Evolutionary conservation across 805 yeast genomes (phyloP).

Genomic region (Candida methanosorbosa): DNA sequence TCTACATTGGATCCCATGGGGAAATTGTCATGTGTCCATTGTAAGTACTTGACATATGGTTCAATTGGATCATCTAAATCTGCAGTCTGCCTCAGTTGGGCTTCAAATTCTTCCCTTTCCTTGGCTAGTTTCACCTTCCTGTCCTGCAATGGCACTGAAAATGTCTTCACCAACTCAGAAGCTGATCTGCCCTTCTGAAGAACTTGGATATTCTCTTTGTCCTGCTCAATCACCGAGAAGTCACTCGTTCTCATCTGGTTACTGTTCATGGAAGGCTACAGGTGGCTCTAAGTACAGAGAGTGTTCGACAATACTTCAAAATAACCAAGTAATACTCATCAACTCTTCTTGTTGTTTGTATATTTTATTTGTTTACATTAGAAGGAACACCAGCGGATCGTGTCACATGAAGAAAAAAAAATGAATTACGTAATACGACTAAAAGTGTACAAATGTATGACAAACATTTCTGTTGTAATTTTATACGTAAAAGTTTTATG

Average conservation of each 20-base stretch:
- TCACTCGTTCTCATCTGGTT: slow-evolving; percentile 5
- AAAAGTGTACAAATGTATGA: too few species aligned
- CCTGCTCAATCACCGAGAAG: slow-evolving; percentile 37
- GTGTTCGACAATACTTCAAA: too few species aligned
- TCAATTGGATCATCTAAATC: slow-evolving; percentile 81
- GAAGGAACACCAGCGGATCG: too few species aligned
- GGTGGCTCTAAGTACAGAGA: too few species aligned
- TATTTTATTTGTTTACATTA: too few species aligned
- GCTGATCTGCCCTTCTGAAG: slow-evolving; percentile 64
- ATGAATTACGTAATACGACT: too few species aligned
- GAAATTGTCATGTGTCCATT: slow-evolving; percentile 58
- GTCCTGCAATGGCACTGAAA: slow-evolving; percentile 19
- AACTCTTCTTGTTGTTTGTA: too few species aligned
- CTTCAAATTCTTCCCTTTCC: slow-evolving; percentile 42
- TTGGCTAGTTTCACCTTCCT: slow-evolving; percentile 7
- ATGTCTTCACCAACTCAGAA: slow-evolving; percentile 37
- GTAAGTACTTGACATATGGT: slow-evolving; percentile 60
- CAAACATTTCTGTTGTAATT: too few species aligned
- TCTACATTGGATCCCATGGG: slow-evolving; percentile 55
- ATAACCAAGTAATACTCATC: too few species aligned
- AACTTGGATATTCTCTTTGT: slow-evolving; percentile 74
- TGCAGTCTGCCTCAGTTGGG: slow-evolving; percentile 27
- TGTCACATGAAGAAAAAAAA: too few species aligned
- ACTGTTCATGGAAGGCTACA: not conserved
- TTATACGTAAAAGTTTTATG: too few species aligned